Evolutionary conservation across 768 basidiomycete genomes (phyloP).

Genomic region (Tylopilus plumbeoviolaceoides): DNA sequence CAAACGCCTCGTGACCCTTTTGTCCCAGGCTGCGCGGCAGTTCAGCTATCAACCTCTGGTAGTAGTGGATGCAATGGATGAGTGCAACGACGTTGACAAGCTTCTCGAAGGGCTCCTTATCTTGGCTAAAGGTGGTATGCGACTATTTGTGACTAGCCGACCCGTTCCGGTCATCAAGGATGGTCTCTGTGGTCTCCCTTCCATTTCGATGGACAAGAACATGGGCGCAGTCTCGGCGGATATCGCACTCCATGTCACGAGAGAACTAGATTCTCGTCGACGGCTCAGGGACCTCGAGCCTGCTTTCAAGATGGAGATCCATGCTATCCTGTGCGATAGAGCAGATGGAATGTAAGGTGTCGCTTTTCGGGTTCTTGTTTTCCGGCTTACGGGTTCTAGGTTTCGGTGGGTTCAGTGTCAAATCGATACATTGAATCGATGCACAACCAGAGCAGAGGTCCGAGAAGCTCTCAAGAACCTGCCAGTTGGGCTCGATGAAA

Average conservation of each 20-base stretch:
- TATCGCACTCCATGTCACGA: too few relatives aligned
- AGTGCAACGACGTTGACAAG: constrained; percentile 9
- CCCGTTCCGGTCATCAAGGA: too few relatives aligned
- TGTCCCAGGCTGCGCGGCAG: background rate
- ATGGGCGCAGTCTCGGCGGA: too few relatives aligned
- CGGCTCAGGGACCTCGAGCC: too few relatives aligned
- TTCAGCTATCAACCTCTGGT: constrained; percentile 3
- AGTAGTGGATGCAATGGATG: constrained; percentile 20
- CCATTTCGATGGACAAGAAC: too few relatives aligned
- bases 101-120: constrained; percentile 6
- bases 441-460: too few relatives aligned
- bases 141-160: too few relatives aligned
- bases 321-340: background rate
- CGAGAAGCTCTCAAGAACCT: too few relatives aligned
- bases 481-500: too few relatives aligned
- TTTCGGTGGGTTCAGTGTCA: constrained; percentile 1
- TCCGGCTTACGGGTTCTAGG: constrained; percentile 4
- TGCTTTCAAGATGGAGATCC: background rate
- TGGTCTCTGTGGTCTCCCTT: too few relatives aligned
- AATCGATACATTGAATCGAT: too few relatives aligned
- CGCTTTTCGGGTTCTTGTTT: background rate
- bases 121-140: constrained; percentile 4
- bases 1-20: constrained; percentile 1
- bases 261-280: too few relatives aligned
- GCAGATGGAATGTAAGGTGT: background rate